Evolutionary conservation across 352 stramenopile genomes (phyloP).

Genomic region (Globisporangium nunn): DNA sequence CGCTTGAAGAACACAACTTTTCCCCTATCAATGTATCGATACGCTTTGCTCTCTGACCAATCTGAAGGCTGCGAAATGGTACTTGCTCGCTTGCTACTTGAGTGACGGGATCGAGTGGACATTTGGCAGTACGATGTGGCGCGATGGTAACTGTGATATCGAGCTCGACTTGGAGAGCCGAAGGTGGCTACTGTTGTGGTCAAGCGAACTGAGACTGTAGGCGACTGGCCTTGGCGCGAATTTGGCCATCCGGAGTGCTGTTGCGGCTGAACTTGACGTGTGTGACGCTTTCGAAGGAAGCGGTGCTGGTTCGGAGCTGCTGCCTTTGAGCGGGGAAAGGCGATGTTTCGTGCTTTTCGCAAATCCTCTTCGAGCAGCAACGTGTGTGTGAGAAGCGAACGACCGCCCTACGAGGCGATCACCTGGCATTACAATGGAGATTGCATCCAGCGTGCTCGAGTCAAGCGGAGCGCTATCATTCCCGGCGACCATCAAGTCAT

Average conservation of each 20-base stretch:
- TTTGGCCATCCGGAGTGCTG: constrained; percentile 11
- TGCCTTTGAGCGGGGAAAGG: constrained; percentile 8
- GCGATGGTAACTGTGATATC: background rate
- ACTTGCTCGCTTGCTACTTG: constrained; percentile 1
- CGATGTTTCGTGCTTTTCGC: background rate
- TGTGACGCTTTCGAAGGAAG: background rate
- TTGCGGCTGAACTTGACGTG: background rate
- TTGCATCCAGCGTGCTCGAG: constrained; percentile 1
- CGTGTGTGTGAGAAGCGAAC: background rate
- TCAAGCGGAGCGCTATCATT: background rate
- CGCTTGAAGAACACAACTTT: background rate
- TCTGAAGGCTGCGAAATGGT: too few species aligned
- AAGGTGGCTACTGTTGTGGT: constrained; percentile 2
- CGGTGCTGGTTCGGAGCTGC: background rate
- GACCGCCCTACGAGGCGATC: background rate
- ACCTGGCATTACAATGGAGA: background rate
- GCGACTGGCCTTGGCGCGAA: constrained; percentile 12
- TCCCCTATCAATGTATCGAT: background rate
- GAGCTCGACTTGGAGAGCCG: constrained; percentile 1
- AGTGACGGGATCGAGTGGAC: constrained; percentile 2
- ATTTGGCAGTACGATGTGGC: background rate
- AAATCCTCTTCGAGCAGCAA: background rate
- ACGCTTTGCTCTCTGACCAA: background rate
- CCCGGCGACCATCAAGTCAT: background rate
- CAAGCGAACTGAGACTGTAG: constrained; percentile 14